A percentile compares a stretch with the other conserved stretches of the same genome.
These are phyloP conservation scores for Rhynchospora tenuis DNA, from an alignment of 176 grass and related monocot species.

Conservation along the genomic window DNA sequence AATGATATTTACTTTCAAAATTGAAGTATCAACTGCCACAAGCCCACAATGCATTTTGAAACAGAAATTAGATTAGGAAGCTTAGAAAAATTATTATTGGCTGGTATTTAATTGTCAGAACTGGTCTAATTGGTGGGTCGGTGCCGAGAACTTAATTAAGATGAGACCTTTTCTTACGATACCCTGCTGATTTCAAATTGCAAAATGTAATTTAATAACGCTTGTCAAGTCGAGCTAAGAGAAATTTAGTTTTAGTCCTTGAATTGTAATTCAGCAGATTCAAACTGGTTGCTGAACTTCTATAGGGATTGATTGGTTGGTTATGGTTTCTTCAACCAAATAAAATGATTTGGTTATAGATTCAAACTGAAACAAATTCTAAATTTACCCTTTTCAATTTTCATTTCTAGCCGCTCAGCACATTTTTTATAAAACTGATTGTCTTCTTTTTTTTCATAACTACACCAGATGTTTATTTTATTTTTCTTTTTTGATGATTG, in stretches of 20 bases:
- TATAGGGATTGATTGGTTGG: not conserved
- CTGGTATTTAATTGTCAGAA: not conserved
- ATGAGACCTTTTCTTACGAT: not conserved
- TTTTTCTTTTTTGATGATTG: not conserved
- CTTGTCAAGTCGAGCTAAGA: not conserved
- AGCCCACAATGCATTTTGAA: too few species aligned
- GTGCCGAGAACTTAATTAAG: not conserved
- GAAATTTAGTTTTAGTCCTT: not conserved
- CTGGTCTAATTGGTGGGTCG: not conserved
- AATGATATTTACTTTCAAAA: not conserved
- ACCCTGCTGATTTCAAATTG: not conserved
- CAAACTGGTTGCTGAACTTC: not conserved
- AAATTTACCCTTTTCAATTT: not conserved
- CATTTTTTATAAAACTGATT: not conserved
- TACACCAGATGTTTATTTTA: not conserved
- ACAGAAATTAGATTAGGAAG: not conserved
- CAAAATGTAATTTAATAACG: not conserved
- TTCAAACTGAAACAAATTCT: not conserved
- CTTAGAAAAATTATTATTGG: not conserved
- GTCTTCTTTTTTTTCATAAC: not conserved
- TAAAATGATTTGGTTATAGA: not conserved
- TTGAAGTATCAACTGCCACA: not conserved
- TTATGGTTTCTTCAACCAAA: not conserved
- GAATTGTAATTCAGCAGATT: not conserved
- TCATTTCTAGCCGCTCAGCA: not conserved